Evolutionary conservation across 2,329 filamentous ascomycete genomes (phyloP).

Genomic region (Colletotrichum sp.): DNA sequence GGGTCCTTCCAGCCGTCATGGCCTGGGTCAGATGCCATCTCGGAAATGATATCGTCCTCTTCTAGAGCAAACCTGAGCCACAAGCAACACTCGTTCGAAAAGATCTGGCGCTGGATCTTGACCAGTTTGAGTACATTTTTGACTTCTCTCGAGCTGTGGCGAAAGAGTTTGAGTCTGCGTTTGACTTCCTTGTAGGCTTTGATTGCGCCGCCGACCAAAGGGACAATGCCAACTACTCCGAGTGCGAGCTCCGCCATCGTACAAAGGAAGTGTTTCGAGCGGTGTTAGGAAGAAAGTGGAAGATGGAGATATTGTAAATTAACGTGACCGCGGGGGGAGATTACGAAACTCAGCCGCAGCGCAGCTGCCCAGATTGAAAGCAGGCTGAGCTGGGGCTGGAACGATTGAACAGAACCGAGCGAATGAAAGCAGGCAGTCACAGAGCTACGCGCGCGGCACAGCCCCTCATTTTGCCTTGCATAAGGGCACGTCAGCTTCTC

Average conservation of each 20-base stretch:
- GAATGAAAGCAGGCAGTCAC: too few relatives aligned
- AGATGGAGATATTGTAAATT: too few relatives aligned
- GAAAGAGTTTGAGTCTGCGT: background rate
- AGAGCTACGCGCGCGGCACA: too few relatives aligned
- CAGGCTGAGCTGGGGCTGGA: too few relatives aligned
- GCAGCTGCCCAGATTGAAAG: too few relatives aligned
- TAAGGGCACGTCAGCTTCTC: too few relatives aligned
- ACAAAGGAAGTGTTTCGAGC: too few relatives aligned
- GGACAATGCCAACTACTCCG: slow-evolving; percentile 3
- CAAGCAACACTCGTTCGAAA: slow-evolving; percentile 4
- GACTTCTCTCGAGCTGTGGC: background rate
- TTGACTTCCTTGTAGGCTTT: background rate
- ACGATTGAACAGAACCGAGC: too few relatives aligned
- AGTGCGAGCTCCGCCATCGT: slow-evolving; percentile 4
- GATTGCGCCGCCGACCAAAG: background rate
- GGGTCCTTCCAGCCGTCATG: background rate
- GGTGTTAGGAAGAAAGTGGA: too few relatives aligned
- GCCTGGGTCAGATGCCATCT: background rate
- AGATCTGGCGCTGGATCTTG: background rate
- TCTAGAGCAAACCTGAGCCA: background rate
- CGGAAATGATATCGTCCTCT: background rate
- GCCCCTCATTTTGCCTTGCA: too few relatives aligned
- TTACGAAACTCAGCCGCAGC: too few relatives aligned
- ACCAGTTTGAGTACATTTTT: background rate
- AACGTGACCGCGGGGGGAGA: too few relatives aligned